These are phyloP conservation scores for Nitzschia palea DNA, from an alignment of 108 stramenopile genomes.

Conservation along the genomic window DNA sequence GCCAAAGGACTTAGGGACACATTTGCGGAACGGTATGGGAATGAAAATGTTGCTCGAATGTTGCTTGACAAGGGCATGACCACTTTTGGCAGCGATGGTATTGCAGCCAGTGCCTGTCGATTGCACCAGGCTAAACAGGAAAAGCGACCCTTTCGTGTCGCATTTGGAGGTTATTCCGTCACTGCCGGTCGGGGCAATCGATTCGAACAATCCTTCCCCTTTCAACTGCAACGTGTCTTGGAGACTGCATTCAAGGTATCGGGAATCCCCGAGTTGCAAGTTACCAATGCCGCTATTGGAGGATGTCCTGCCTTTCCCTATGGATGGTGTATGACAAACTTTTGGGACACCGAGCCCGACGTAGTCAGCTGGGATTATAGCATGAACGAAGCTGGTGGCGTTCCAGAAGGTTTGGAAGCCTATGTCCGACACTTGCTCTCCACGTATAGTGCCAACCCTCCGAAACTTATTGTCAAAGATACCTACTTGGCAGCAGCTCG, in stretches of 20 bases:
- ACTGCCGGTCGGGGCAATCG: slow-evolving; percentile 71
- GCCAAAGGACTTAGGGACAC: slow-evolving; percentile 28
- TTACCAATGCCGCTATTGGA: slow-evolving; percentile 75
- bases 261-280: slow-evolving; percentile 37
- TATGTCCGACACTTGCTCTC: slow-evolving; percentile 52
- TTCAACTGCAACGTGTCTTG: slow-evolving; percentile 53
- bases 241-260: slow-evolving; percentile 26
- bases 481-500: slow-evolving; percentile 40
- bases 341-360: slow-evolving; percentile 54
- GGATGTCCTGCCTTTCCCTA: slow-evolving; percentile 71
- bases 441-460: slow-evolving; percentile 17
- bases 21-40: slow-evolving; percentile 58
- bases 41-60: slow-evolving; percentile 57
- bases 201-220: slow-evolving; percentile 67
- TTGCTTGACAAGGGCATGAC: slow-evolving; percentile 55
- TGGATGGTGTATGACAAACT: slow-evolving; percentile 66
- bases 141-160: slow-evolving; percentile 50
- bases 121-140: slow-evolving; percentile 36
- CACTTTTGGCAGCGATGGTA: slow-evolving; percentile 26
- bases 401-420: slow-evolving; percentile 51
- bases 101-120: slow-evolving; percentile 56
- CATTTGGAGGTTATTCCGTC: slow-evolving; percentile 75
- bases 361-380: slow-evolving; percentile 76
- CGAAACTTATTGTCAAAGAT: slow-evolving; percentile 73
- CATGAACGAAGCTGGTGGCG: slow-evolving; percentile 67